Evolutionary conservation across 306 rosid genomes (phyloP).

Genomic region (Vigna nakashimae): DNA sequence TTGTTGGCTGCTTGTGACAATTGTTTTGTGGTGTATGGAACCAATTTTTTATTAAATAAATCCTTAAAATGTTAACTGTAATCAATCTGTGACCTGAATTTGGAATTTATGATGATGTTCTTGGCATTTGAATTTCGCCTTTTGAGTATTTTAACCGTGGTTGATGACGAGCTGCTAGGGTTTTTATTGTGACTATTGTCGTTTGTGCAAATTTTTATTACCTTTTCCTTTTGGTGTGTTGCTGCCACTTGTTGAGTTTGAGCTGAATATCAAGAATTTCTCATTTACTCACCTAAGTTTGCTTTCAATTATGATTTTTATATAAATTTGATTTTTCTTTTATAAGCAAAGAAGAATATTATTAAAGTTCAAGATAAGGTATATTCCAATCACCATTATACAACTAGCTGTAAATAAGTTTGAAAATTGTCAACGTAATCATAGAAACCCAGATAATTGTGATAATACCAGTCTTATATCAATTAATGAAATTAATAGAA

Average conservation of each 20-base stretch:
- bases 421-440: background rate
- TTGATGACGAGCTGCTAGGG: conserved; percentile 24
- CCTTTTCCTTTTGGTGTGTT: background rate
- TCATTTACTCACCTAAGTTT: background rate
- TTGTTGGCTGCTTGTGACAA: background rate
- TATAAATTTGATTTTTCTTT: background rate
- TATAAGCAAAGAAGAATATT: background rate
- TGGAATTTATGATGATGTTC: background rate
- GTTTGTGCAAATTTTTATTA: background rate
- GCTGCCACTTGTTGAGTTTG: background rate
- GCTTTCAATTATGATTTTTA: background rate
- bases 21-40: background rate
- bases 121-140: background rate
- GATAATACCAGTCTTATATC: background rate
- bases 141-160: background rate
- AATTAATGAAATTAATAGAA: background rate
- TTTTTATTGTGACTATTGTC: background rate
- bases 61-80: background rate
- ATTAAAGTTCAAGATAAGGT: background rate
- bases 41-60: background rate
- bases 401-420: background rate
- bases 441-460: background rate
- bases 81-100: background rate
- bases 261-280: background rate
- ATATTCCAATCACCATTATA: background rate